Percentiles rank a stretch among this genome's conserved stretches.
These are phyloP conservation scores for Lumnitzera racemosa DNA, from an alignment of 345 rosid genomes.

Conservation along the genomic window DNA sequence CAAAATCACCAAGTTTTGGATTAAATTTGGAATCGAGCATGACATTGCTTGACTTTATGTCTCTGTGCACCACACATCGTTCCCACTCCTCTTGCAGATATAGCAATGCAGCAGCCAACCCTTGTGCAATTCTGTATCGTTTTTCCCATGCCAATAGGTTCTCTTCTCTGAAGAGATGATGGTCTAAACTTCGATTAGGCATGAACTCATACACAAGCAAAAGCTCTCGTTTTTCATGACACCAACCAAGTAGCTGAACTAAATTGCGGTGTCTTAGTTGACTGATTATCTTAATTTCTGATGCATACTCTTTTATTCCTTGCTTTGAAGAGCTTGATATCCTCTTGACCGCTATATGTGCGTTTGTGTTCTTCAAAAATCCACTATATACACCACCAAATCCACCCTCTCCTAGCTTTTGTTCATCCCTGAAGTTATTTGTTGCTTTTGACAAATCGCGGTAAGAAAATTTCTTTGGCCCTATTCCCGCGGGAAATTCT, in stretches of 20 bases:
- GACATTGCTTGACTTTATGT: slow-evolving; percentile 19
- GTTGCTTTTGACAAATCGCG: slow-evolving; percentile 8
- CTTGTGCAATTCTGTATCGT: slow-evolving; percentile 20
- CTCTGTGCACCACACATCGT: slow-evolving; percentile 29
- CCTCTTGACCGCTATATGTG: slow-evolving; percentile 13
- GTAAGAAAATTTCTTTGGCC: slow-evolving; percentile 15
- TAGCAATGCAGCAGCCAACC: slow-evolving; percentile 25
- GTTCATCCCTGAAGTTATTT: slow-evolving; percentile 5
- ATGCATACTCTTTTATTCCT: slow-evolving; percentile 17
- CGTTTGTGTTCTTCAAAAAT: slow-evolving; percentile 1
- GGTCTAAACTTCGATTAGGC: slow-evolving; percentile 36
- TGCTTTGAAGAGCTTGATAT: slow-evolving; percentile 11
- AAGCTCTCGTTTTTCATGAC: slow-evolving; percentile 21
- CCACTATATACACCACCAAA: slow-evolving; percentile 19
- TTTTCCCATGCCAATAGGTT: slow-evolving; percentile 16
- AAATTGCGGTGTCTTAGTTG: slow-evolving; percentile 41
- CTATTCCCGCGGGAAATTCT: slow-evolving; percentile 2
- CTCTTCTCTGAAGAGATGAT: slow-evolving; percentile 19
- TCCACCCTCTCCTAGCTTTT: slow-evolving; percentile 19
- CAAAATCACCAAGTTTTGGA: not conserved
- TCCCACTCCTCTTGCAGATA: slow-evolving; percentile 37
- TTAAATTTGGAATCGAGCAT: too few relatives aligned
- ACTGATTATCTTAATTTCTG: slow-evolving; percentile 18
- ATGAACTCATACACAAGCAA: slow-evolving; percentile 19
- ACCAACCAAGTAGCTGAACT: slow-evolving; percentile 40